A percentile compares a stretch with the other conserved stretches of the same genome.
Evolutionary conservation across 2,329 filamentous ascomycete genomes (phyloP).

Genomic region (Verticillium isaacii): DNA sequence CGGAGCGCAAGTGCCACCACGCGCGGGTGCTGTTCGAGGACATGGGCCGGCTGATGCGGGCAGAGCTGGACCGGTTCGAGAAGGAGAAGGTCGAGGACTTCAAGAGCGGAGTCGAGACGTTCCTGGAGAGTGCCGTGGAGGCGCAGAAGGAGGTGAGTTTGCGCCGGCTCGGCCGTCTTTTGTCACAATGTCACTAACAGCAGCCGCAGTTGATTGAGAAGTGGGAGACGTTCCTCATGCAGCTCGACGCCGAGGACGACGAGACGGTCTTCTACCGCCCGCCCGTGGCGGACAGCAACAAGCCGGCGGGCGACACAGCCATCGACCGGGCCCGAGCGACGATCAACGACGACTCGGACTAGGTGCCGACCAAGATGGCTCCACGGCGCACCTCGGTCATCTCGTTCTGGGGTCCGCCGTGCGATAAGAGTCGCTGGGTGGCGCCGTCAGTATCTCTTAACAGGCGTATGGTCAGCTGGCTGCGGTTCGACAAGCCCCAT

Average conservation of each 20-base stretch:
- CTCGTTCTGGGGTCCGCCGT: neutral
- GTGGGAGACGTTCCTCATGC: slow-evolving; percentile 97
- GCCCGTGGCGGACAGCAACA: slow-evolving; percentile 48
- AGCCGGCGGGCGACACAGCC: slow-evolving; percentile 51
- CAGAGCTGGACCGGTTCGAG: slow-evolving; percentile 90
- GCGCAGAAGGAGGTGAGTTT: slow-evolving; percentile 89
- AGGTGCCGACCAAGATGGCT: slow-evolving; percentile 18
- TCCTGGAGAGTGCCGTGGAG: slow-evolving; percentile 92
- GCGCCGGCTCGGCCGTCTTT: neutral
- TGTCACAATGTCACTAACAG: slow-evolving; percentile 15
- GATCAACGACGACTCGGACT: slow-evolving; percentile 58
- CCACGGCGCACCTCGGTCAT: slow-evolving; percentile 3
- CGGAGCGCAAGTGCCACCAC: slow-evolving; percentile 88
- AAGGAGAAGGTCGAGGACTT: slow-evolving; percentile 98
- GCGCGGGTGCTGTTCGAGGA: slow-evolving; percentile 89
- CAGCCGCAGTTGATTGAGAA: slow-evolving; percentile 64
- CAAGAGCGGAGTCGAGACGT: slow-evolving; percentile 96
- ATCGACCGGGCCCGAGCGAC: slow-evolving; percentile 55
- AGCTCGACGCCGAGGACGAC: slow-evolving; percentile 90
- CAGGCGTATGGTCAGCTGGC: neutral
- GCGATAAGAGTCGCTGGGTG: neutral
- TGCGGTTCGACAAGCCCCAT: neutral
- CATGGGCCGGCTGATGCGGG: slow-evolving; percentile 90
- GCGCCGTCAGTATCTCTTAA: neutral
- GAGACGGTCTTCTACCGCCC: slow-evolving; percentile 63